Conservation (phyloP, 73 alveolate genomes). For the Paraurostyla sp. region DNA sequence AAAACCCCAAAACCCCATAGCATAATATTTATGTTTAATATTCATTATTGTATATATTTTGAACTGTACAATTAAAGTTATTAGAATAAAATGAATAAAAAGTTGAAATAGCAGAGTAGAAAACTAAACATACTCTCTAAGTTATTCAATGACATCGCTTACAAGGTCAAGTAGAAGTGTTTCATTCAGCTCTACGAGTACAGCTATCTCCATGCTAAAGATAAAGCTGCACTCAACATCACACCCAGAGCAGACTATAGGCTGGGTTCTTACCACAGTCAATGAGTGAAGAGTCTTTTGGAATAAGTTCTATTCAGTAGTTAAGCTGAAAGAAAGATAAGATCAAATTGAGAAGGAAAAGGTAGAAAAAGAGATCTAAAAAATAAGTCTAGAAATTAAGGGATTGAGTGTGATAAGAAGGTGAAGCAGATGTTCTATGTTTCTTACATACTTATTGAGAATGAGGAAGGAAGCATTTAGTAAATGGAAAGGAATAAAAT, state of each 20-base stretch:
- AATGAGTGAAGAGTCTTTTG: too few relatives aligned
- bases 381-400: neutral
- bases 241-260: too few relatives aligned
- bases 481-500: neutral
- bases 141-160: neutral
- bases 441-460: slow-evolving; percentile 10
- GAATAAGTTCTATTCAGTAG: too few relatives aligned
- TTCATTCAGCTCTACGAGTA: neutral
- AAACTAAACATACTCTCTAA: neutral
- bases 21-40: too few relatives aligned
- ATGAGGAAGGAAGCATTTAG: neutral
- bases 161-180: neutral
- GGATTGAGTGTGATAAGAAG: neutral
- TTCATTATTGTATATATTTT: neutral
- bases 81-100: slow-evolving; percentile 12
- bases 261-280: too few relatives aligned
- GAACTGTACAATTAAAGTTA: neutral
- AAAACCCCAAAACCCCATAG: too few relatives aligned
- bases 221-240: too few relatives aligned
- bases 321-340: neutral
- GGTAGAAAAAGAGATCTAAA: neutral
- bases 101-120: neutral
- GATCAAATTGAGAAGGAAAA: neutral
- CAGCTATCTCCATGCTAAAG: neutral
- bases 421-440: slow-evolving; percentile 1